These are phyloP conservation scores for Agrocybe pediades DNA, from an alignment of 768 basidiomycete species.

Conservation along the genomic window DNA sequence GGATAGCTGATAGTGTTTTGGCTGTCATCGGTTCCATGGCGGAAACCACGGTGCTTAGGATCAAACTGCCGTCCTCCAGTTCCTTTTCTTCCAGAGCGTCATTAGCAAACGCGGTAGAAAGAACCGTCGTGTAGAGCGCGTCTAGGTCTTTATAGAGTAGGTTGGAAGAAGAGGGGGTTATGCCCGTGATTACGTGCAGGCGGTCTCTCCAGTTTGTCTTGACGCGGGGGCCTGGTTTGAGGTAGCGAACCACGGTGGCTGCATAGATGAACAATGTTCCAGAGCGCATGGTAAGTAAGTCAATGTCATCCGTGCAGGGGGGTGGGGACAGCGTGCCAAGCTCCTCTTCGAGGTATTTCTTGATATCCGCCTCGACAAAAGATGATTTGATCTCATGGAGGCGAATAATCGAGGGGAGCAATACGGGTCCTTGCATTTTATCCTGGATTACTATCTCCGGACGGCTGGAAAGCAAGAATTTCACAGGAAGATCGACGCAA, in stretches of 20 bases:
- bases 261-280: slow-evolving; percentile 17
- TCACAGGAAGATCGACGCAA: slow-evolving; percentile 19
- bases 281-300: neutral
- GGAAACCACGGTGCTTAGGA: neutral
- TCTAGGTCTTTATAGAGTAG: neutral
- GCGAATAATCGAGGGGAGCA: neutral
- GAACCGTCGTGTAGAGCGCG: neutral
- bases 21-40: neutral
- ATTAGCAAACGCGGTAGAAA: neutral
- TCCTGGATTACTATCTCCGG: slow-evolving; percentile 5
- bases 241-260: slow-evolving; percentile 4
- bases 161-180: neutral
- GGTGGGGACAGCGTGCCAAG: too few species aligned
- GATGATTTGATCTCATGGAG: too few species aligned
- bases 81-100: neutral
- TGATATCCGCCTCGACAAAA: too few species aligned
- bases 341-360: too few species aligned
- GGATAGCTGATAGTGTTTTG: neutral
- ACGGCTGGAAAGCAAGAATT: slow-evolving; percentile 24
- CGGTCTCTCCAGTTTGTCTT: neutral
- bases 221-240: neutral
- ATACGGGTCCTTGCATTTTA: neutral
- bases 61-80: neutral
- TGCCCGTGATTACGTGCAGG: neutral
- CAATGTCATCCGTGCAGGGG: neutral